phyloP scores from a whole-genome alignment of 2,329 filamentous ascomycete species.

The Trichoderma simmonsii region DNA sequence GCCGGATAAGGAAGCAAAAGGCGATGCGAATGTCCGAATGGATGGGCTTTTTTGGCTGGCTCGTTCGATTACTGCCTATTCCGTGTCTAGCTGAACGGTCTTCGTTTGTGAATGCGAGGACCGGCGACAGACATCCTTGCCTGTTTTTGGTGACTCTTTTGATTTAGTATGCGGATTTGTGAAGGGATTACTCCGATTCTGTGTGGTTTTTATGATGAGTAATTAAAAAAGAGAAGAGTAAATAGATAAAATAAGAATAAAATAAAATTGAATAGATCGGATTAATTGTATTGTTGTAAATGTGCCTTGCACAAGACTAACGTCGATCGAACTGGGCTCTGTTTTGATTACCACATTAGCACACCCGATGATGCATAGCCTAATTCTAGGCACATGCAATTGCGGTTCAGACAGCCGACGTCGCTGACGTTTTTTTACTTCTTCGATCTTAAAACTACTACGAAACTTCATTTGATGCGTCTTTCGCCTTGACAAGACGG shows the following conservation, averaged over 20 bases:
- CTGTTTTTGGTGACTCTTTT: background rate
- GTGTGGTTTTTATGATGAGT: background rate
- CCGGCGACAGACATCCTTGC: background rate
- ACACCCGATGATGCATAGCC: background rate
- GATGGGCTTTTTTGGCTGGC: background rate
- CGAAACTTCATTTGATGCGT: background rate
- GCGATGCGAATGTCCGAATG: background rate
- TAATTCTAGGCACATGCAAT: background rate
- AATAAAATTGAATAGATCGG: background rate
- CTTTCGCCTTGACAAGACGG: background rate
- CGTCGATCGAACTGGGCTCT: background rate
- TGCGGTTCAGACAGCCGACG: background rate
- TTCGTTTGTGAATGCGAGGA: background rate
- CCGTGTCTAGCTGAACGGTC: background rate
- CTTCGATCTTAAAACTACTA: background rate
- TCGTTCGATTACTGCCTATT: background rate
- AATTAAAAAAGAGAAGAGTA: background rate
- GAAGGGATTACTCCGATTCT: background rate
- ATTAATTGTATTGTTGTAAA: background rate
- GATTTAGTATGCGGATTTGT: background rate
- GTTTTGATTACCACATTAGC: background rate
- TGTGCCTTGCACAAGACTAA: background rate
- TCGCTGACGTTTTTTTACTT: background rate
- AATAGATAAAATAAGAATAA: background rate
- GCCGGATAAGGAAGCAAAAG: conserved; percentile 11